Percentiles rank a stretch among this genome's conserved stretches.
Conservation (phyloP, 208 protist genomes). For the Trichomonas gallinae region DNA sequence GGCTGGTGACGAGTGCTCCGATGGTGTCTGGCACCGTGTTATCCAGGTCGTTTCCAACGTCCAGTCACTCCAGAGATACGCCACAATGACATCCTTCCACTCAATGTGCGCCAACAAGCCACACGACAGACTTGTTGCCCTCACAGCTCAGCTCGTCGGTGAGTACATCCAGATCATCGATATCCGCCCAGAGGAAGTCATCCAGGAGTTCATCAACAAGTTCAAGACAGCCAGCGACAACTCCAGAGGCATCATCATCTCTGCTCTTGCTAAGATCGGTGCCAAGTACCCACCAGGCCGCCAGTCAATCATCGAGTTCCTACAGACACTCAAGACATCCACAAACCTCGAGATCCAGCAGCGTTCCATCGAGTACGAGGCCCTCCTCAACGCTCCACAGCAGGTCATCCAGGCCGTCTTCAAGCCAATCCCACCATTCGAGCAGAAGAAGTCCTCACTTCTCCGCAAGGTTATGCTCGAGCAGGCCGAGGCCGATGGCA, state of each 20-base stretch:
- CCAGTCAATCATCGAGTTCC: neutral
- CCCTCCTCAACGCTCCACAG: constrained; percentile 25
- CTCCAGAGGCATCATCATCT: constrained; percentile 71
- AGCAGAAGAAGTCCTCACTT: neutral
- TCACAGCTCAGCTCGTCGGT: constrained; percentile 62
- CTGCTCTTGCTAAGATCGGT: constrained; percentile 78
- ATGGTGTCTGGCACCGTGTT: constrained; percentile 64
- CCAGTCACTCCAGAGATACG: constrained; percentile 79
- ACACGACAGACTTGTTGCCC: constrained; percentile 58
- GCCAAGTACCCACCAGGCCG: constrained; percentile 56
- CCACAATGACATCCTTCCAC: constrained; percentile 50
- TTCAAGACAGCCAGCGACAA: constrained; percentile 20
- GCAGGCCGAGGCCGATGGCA: neutral
- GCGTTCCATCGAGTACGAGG: constrained; percentile 75
- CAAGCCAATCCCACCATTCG: constrained; percentile 50
- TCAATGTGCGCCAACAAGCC: constrained; percentile 86
- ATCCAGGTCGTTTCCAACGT: constrained; percentile 86
- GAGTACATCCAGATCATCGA: neutral
- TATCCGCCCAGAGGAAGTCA: neutral
- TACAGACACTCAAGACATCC: neutral
- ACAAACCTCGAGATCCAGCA: constrained; percentile 88
- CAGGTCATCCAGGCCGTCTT: constrained; percentile 30
- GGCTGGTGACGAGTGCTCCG: constrained; percentile 78
- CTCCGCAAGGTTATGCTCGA: neutral
- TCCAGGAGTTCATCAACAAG: constrained; percentile 3